Evolutionary conservation across 225 moss, liverwort and hornwort species (phyloP).

Genomic region (Polytrichum formosum): DNA sequence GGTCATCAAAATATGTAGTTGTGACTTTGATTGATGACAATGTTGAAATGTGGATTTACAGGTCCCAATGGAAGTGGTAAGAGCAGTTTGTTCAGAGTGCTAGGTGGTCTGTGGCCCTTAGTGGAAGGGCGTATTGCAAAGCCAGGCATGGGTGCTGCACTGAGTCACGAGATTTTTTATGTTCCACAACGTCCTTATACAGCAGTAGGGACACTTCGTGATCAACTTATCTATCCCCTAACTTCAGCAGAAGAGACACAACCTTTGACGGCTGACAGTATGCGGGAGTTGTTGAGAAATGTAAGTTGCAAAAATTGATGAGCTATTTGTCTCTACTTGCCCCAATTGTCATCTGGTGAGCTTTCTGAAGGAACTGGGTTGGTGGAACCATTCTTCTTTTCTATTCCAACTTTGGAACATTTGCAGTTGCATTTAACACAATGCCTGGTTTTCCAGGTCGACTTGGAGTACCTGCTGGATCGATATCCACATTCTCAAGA

Average conservation of each 20-base stretch:
- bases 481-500: constrained; percentile 82
- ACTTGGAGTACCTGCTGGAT: constrained; percentile 90
- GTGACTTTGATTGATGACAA: too few relatives aligned
- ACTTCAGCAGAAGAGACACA: constrained; percentile 88
- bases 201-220: constrained; percentile 87
- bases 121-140: constrained; percentile 94
- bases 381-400: too few relatives aligned
- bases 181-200: constrained; percentile 98
- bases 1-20: too few relatives aligned
- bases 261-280: constrained; percentile 72
- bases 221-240: constrained; percentile 96
- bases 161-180: constrained; percentile 99
- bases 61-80: constrained; percentile 99
- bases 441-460: constrained; percentile 54
- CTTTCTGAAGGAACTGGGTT: too few relatives aligned
- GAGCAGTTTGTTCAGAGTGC: constrained; percentile 93
- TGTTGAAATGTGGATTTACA: constrained; percentile 22
- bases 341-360: too few relatives aligned
- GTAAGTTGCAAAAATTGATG: constrained; percentile 30
- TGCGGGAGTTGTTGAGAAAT: constrained; percentile 87
- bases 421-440: constrained; percentile 5
- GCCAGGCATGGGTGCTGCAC: constrained; percentile 88
- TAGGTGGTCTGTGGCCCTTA: constrained; percentile 96
- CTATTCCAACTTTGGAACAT: too few relatives aligned
- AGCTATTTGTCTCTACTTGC: neutral